Evolutionary conservation across 2,329 filamentous ascomycete genomes (phyloP).

Genomic region (Penicillium palitans): DNA sequence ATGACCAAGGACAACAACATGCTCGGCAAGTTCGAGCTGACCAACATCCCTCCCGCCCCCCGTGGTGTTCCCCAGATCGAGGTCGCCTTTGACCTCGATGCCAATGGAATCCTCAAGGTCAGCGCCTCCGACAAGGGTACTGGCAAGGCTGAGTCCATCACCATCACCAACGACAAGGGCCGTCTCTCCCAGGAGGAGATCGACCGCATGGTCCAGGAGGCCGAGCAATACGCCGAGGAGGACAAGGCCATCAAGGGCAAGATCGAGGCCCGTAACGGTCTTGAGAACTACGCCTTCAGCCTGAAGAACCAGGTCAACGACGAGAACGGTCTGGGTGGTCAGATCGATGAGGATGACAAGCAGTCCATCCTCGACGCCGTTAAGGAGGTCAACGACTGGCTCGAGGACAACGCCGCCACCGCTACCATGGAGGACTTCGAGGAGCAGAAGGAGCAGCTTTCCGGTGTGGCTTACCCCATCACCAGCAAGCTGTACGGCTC

Average conservation of each 20-base stretch:
- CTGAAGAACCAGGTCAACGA: slow-evolving; percentile 99
- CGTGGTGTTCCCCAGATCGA: slow-evolving; percentile 98
- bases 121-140: slow-evolving; percentile 96
- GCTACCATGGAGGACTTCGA: slow-evolving; percentile 93
- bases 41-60: slow-evolving; percentile 89
- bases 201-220: slow-evolving; percentile 97
- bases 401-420: slow-evolving; percentile 87
- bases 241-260: slow-evolving; percentile 97
- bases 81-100: slow-evolving; percentile 95
- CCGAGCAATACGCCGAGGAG: slow-evolving; percentile 98
- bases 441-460: slow-evolving; percentile 99
- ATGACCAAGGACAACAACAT: slow-evolving; percentile 97
- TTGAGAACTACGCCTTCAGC: slow-evolving; percentile 99
- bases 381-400: slow-evolving; percentile 96
- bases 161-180: slow-evolving; percentile 99
- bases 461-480: slow-evolving; percentile 94
- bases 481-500: slow-evolving; percentile 91
- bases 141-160: slow-evolving; percentile 95
- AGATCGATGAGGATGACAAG: slow-evolving; percentile 99
- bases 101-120: slow-evolving; percentile 98
- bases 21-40: slow-evolving; percentile 97
- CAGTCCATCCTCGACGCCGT: slow-evolving; percentile 91
- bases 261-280: slow-evolving; percentile 92
- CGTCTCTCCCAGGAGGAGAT: slow-evolving; percentile 96
- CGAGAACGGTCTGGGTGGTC: slow-evolving; percentile 92